Base-by-base conservation (phyloP, 352 stramenopile genomes). In the Pythium sp. region DNA sequence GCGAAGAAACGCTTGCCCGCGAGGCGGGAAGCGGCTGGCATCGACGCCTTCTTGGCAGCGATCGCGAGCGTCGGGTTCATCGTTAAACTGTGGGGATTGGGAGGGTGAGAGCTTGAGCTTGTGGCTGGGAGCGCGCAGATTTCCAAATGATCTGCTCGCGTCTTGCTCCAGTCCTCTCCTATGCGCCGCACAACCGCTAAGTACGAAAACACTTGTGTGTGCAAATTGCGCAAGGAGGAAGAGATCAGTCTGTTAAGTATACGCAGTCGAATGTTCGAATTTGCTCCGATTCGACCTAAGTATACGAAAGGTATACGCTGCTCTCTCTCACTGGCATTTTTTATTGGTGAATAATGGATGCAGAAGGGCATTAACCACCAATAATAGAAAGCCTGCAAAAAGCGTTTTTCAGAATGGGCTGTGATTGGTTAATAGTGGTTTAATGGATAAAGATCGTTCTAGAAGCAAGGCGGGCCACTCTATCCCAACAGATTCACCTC, bases 61-160 rank as follows among this genome's bases (percentile, higher is more conserved):
- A 91, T 71, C 24, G 76, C 80, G 62, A 90, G 80, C 75, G 78
- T 72, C 28, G 79, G 84, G 77, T 94, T 94, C 86, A 94, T 94
- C 34, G 62, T 86, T 38, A 22, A 8, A n/a, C 7, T 18, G 63
- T 46, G 30, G 22, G 30, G 34, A 32, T 62, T 30, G 32, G 30
- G 43, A 36, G 43, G 14, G 18, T 30, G 64, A 22, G 47, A 46
- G 38, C 30, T 61, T 43, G 46, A 34, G 43, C 30, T 34, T 58
- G 62, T 67, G 60, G 60, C 63, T 69, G 62, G 55, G 59, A 65
- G 36, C 46, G 58, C 58, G 65, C 51, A 62, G 65, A 66, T 71
- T 71, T 56, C 43, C 58, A 57, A 71, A 71, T 71, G 65, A 62
- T 30, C 32, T 38, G n/a, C 20, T n/a, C n/a, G 20, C 18, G 18